phyloP scores from a whole-genome alignment of 2,329 filamentous ascomycete species.

The Verticillium tricorpus region DNA sequence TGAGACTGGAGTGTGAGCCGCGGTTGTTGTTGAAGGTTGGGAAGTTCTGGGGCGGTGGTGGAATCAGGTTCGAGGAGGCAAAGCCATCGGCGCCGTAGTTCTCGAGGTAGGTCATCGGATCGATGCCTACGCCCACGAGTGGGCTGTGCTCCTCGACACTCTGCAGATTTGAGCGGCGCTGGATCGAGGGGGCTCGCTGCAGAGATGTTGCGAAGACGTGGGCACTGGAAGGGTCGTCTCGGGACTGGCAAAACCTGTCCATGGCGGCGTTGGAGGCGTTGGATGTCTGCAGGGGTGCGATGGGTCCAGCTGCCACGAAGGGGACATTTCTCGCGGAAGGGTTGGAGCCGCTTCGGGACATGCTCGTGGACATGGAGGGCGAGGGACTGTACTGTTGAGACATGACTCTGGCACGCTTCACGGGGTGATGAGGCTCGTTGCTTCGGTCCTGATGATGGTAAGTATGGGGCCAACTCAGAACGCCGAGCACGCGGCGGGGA shows the following conservation, averaged over 20 bases:
- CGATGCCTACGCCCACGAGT: slow-evolving; percentile 27
- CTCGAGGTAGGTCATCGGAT: slow-evolving; percentile 34
- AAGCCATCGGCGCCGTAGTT: slow-evolving; percentile 18
- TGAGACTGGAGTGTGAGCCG: slow-evolving; percentile 15
- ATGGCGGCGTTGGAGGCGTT: slow-evolving; percentile 17
- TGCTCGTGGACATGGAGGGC: slow-evolving; percentile 9
- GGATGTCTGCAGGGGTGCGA: slow-evolving; percentile 24
- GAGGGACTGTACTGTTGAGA: slow-evolving; percentile 22
- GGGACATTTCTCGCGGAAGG: slow-evolving; percentile 34
- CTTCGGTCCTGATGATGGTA: slow-evolving; percentile 16
- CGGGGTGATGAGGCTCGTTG: slow-evolving; percentile 18
- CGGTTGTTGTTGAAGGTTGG: slow-evolving; percentile 14
- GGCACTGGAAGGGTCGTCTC: slow-evolving; percentile 23
- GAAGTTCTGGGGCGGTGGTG: slow-evolving; percentile 13
- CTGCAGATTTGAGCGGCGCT: slow-evolving; percentile 18
- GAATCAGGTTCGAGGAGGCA: slow-evolving; percentile 18
- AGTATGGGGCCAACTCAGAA: neutral
- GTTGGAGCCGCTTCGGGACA: slow-evolving; percentile 34
- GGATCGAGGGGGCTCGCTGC: slow-evolving; percentile 17
- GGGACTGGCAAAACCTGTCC: slow-evolving; percentile 24
- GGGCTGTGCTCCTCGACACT: slow-evolving; percentile 29
- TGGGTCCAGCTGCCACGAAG: slow-evolving; percentile 29
- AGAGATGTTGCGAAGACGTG: slow-evolving; percentile 16
- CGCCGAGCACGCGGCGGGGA: neutral
- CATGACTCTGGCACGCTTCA: slow-evolving; percentile 29